Conservation (phyloP, 441 rosid genomes). For the Macaranga tanarius region DNA sequence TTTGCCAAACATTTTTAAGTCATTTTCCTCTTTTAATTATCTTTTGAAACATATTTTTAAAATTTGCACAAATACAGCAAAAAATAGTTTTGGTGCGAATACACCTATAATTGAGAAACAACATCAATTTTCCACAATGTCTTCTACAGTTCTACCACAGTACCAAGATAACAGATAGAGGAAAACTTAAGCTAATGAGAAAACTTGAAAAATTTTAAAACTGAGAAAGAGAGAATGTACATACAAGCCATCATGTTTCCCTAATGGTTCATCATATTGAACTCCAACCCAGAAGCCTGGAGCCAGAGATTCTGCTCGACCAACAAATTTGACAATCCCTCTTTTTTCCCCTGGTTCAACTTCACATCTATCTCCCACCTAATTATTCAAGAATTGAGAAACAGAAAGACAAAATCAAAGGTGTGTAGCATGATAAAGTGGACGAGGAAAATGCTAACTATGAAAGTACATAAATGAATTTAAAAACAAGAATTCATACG, state of each 20-base stretch:
- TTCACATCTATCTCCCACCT: conserved; percentile 96
- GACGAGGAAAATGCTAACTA: neutral
- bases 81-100: neutral
- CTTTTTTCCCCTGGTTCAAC: conserved; percentile 94
- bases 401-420: neutral
- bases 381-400: conserved; percentile 20
- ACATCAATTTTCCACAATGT: neutral
- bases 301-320: conserved; percentile 77
- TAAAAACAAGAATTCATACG: neutral
- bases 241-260: conserved; percentile 95
- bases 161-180: neutral
- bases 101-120: neutral
- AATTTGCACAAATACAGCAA: neutral
- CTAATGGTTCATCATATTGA: conserved; percentile 92
- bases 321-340: conserved; percentile 82
- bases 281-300: conserved; percentile 95
- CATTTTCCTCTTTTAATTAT: neutral
- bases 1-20: neutral
- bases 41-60: neutral
- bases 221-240: conserved; percentile 28
- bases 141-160: neutral
- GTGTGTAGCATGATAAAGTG: neutral
- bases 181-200: neutral
- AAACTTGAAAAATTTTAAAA: neutral
- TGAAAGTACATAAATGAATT: neutral